These are phyloP conservation scores for Phytophthora palmivora DNA, from an alignment of 352 stramenopile species.

Conservation along the genomic window DNA sequence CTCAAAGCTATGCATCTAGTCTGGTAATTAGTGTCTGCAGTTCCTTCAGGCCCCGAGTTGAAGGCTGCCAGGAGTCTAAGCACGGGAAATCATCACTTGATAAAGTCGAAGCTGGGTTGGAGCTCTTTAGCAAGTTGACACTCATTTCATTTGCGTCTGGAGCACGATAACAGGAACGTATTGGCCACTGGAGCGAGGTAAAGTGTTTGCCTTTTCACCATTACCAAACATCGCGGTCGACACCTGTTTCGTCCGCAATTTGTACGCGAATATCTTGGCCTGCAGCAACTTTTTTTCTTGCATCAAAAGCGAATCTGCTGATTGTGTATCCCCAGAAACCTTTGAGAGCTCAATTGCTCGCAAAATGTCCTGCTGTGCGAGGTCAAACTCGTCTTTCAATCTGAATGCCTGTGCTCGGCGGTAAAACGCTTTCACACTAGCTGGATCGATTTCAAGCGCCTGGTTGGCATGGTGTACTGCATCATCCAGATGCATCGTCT, in stretches of 20 bases:
- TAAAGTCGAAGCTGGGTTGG: slow-evolving; percentile 3
- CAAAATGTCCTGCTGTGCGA: slow-evolving; percentile 56
- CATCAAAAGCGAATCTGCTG: slow-evolving; percentile 44
- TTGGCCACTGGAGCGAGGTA: neutral
- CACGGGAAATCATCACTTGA: slow-evolving; percentile 24
- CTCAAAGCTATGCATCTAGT: slow-evolving; percentile 21
- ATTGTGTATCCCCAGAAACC: neutral
- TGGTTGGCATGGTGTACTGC: slow-evolving; percentile 69
- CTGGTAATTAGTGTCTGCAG: slow-evolving; percentile 44
- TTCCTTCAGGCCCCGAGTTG: slow-evolving; percentile 42
- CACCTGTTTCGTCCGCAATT: slow-evolving; percentile 64
- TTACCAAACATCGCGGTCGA: slow-evolving; percentile 80
- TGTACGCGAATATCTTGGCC: slow-evolving; percentile 80
- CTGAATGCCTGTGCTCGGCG: slow-evolving; percentile 69
- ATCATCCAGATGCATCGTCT: slow-evolving; percentile 78
- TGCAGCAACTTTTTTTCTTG: slow-evolving; percentile 70
- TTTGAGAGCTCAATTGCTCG: slow-evolving; percentile 42
- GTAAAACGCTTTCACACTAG: slow-evolving; percentile 75
- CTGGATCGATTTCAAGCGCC: slow-evolving; percentile 59
- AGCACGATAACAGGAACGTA: slow-evolving; percentile 11
- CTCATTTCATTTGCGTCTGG: slow-evolving; percentile 38
- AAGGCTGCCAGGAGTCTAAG: slow-evolving; percentile 58
- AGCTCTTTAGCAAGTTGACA: slow-evolving; percentile 38
- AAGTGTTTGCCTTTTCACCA: slow-evolving; percentile 18
- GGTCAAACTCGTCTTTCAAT: slow-evolving; percentile 74